phyloP scores from a whole-genome alignment of 371 early-diverging fungal species.

The Rhizopus sp. region DNA sequence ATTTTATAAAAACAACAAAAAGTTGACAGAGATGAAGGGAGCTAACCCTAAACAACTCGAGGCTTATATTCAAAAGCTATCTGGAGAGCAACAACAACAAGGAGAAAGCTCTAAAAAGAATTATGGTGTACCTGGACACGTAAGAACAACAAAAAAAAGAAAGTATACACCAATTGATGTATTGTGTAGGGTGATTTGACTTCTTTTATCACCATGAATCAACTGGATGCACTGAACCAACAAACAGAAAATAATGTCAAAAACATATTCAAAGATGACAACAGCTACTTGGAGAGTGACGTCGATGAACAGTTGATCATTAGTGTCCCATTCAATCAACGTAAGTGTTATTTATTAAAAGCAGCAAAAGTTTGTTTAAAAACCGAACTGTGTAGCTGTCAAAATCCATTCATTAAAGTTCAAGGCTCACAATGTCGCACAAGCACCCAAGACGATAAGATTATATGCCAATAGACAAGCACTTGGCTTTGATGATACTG shows the following conservation, averaged over 20 bases:
- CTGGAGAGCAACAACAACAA: conserved; percentile 40
- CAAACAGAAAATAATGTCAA: conserved; percentile 70
- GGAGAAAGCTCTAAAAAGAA: conserved; percentile 29
- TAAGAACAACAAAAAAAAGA: conserved; percentile 23
- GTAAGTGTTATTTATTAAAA: conserved; percentile 13
- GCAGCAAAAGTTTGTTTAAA: neutral
- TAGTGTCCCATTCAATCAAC: conserved; percentile 84
- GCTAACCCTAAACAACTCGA: conserved; percentile 63
- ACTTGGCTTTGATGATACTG: conserved; percentile 88
- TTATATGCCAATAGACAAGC: conserved; percentile 80
- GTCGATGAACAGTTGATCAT: conserved; percentile 94
- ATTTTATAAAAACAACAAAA: conserved; percentile 65
- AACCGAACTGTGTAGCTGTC: conserved; percentile 51
- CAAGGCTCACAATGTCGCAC: conserved; percentile 62
- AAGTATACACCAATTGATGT: neutral
- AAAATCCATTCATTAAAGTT: conserved; percentile 89
- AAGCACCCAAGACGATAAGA: conserved; percentile 87
- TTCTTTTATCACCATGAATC: conserved; percentile 68
- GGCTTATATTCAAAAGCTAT: conserved; percentile 55
- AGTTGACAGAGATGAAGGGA: conserved; percentile 71
- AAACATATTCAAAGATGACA: conserved; percentile 76
- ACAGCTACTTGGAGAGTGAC: conserved; percentile 79
- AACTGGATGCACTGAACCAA: conserved; percentile 90
- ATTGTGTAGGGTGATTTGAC: conserved; percentile 63
- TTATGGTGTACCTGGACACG: conserved; percentile 58